A percentile compares a stretch with the other conserved stretches of the same genome.
Evolutionary conservation across 306 rosid species (phyloP).

Genomic region (Leucaena leucocephala): DNA sequence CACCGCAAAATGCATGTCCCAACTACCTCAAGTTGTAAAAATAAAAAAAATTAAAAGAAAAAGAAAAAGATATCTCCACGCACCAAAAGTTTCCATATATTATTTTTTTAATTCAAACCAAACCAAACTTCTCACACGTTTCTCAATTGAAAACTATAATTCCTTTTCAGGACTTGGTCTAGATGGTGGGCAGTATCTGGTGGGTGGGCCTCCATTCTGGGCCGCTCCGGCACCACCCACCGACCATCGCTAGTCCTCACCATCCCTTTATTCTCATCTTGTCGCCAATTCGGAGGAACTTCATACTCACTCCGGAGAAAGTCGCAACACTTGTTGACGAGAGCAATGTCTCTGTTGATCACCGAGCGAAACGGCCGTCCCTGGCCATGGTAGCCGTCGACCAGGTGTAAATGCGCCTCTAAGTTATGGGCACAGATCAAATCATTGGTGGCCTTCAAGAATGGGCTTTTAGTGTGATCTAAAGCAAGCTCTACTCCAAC

Average conservation of each 20-base stretch:
- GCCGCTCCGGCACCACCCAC: constrained; percentile 69
- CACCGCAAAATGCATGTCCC: background rate
- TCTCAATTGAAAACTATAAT: background rate
- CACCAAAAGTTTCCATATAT: background rate
- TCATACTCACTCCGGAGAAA: constrained; percentile 46
- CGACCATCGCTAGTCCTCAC: constrained; percentile 58
- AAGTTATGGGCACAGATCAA: constrained; percentile 62
- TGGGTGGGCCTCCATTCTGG: constrained; percentile 58
- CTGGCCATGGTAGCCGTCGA: constrained; percentile 65
- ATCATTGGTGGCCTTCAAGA: constrained; percentile 51
- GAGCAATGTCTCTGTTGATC: constrained; percentile 56
- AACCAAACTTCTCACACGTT: constrained; percentile 7
- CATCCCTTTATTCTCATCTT: constrained; percentile 81
- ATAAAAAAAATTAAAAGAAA: too few species aligned
- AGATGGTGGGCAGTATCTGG: constrained; percentile 56
- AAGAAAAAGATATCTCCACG: background rate
- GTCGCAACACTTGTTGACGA: constrained; percentile 64
- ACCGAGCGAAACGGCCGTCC: constrained; percentile 43
- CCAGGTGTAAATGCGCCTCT: constrained; percentile 60
- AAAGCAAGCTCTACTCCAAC: constrained; percentile 60
- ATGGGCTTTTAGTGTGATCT: constrained; percentile 61
- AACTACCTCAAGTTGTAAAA: background rate
- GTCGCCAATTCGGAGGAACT: constrained; percentile 67
- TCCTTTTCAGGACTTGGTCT: constrained; percentile 41
- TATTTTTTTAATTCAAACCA: background rate